Base-by-base conservation (phyloP, 441 rosid genomes). In the Pelargonium cotyledonis region DNA sequence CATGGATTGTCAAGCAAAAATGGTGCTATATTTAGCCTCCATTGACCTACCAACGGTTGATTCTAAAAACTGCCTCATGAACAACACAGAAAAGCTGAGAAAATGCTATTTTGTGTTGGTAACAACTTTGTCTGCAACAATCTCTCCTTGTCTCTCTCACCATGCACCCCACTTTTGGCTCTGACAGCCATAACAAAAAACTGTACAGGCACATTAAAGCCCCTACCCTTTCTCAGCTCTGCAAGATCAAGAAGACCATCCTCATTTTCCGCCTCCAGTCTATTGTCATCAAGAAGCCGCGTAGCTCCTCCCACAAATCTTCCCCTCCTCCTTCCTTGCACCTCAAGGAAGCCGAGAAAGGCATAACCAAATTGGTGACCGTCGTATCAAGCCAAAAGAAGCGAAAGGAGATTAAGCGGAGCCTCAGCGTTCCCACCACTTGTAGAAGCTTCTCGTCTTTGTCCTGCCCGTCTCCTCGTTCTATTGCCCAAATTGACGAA, bases 131-230 rank as follows among this genome's bases (percentile, higher is more conserved):
- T 65, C 11, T 9, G 67, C 49, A 5, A 65, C 46, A 38, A 38
- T 57, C 18, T 16, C 16, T 53, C 18, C 60, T 5, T 53, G 16
- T 19, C 62, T 18, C 8, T 53, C 60, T 53, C 41, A 68, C 63
- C 76, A 70, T 73, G 80, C 81, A 68, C 49, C 77, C 72, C 77
- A 72, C 73, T 35, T 73, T 67, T 58, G 63, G 63, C 15, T 58
- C 2, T 11, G 43, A 11, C 16, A 58, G 18, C 44, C 44, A 61
- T 60, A 60, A 65, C 8, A 21, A 49, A 61, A 70, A 70, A 64
- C 65, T 47, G 67, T 51, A 38, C 41, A 29, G 46, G 51, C 67
- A 11, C 21, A 55, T 26, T 21, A 19, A 57, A 15, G 5, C 19
- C 19, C 68, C 12, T 9, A 40, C 41, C 10, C 15, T 65, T 15